phyloP scores from a whole-genome alignment of 2,329 filamentous ascomycete genomes.

The Ascochyta clinopodiicola region DNA sequence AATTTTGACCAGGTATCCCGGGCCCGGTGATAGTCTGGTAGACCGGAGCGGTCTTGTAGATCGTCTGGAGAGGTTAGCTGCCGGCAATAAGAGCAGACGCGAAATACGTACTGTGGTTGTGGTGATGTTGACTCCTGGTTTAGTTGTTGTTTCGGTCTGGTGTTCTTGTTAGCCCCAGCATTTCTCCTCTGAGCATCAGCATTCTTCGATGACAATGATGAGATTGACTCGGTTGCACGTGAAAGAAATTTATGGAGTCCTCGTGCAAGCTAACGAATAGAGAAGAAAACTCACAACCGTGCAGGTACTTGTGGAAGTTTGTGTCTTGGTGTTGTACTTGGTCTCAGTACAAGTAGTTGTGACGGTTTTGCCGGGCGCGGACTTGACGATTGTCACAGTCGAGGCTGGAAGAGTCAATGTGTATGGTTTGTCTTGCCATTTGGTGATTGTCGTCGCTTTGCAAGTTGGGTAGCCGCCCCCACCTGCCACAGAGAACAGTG shows the following conservation, averaged over 20 bases:
- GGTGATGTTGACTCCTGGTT: slow-evolving; percentile 10
- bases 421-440: neutral
- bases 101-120: neutral
- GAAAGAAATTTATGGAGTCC: neutral
- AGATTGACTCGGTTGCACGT: neutral
- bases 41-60: neutral
- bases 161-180: neutral
- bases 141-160: slow-evolving; percentile 4
- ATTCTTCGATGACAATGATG: too few species aligned
- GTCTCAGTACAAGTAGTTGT: slow-evolving; percentile 15
- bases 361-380: neutral
- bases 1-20: slow-evolving; percentile 9
- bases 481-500: neutral
- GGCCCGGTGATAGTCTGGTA: slow-evolving; percentile 7
- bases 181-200: neutral
- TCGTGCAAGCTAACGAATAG: neutral
- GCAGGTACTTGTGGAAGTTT: slow-evolving; percentile 13
- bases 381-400: neutral
- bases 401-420: neutral
- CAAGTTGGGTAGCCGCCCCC: slow-evolving; percentile 9
- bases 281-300: slow-evolving; percentile 1
- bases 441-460: slow-evolving; percentile 1
- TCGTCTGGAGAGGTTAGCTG: neutral
- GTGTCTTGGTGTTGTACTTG: slow-evolving; percentile 7
- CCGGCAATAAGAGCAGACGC: too few species aligned